Evolutionary conservation across 2,329 filamentous ascomycete genomes (phyloP).

Genomic region (Canariomyces notabilis): DNA sequence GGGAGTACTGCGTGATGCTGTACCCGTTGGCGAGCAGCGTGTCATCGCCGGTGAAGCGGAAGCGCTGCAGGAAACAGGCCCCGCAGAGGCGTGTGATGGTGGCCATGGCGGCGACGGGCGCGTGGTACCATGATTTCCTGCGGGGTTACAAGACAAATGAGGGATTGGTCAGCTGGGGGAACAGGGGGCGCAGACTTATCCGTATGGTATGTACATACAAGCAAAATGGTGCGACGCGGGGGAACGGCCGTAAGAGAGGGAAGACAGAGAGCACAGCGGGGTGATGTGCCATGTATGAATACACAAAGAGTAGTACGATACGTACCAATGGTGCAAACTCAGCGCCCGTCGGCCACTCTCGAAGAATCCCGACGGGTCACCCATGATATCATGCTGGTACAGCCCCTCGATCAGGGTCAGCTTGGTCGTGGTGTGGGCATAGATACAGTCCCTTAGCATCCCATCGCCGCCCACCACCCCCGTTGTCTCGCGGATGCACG

Average conservation of each 20-base stretch:
- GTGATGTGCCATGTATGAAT: neutral
- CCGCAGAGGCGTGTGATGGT: conserved; percentile 49
- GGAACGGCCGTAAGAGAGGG: too few species aligned
- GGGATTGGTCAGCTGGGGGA: neutral
- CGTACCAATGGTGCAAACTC: conserved; percentile 53
- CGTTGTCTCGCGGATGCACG: conserved; percentile 42
- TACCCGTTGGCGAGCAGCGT: conserved; percentile 55
- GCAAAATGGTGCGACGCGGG: too few species aligned
- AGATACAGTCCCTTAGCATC: conserved; percentile 53
- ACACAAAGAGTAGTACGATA: neutral
- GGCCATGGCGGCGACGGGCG: conserved; percentile 46
- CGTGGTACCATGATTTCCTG: conserved; percentile 53
- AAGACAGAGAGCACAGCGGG: neutral
- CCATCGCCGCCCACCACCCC: conserved; percentile 50
- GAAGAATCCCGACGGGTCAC: conserved; percentile 55
- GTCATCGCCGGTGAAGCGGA: conserved; percentile 40
- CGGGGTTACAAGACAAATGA: too few species aligned
- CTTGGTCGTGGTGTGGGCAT: conserved; percentile 47
- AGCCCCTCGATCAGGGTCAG: conserved; percentile 52
- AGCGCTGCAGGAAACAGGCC: conserved; percentile 54
- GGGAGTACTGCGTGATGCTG: conserved; percentile 46
- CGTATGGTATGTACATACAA: too few species aligned
- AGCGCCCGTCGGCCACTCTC: conserved; percentile 51
- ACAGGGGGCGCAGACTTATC: too few species aligned
- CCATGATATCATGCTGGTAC: conserved; percentile 52